Conservation (phyloP, 768 basidiomycete species). For the Agrocybe chaxingu region DNA sequence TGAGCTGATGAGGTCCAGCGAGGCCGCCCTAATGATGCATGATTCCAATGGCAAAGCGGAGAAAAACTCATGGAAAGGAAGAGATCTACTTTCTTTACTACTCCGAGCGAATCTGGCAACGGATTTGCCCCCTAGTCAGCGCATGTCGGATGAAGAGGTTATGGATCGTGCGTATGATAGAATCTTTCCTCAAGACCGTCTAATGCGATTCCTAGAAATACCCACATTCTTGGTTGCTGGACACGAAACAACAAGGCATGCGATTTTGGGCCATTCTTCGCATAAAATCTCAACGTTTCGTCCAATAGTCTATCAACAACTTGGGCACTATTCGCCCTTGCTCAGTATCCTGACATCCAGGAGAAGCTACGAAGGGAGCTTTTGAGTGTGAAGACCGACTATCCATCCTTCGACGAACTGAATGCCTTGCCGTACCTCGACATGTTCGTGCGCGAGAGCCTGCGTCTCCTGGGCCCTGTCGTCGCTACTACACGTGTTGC, state of each 20-base stretch:
- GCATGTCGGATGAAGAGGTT: constrained; percentile 62
- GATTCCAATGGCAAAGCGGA: constrained; percentile 26
- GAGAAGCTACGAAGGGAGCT: constrained; percentile 58
- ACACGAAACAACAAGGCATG: constrained; percentile 53
- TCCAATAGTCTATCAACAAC: constrained; percentile 37
- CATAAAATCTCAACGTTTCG: background rate
- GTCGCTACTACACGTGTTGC: constrained; percentile 39
- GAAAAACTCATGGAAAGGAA: constrained; percentile 28
- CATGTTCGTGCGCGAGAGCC: constrained; percentile 54
- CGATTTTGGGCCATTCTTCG: background rate
- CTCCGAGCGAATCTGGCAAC: constrained; percentile 63
- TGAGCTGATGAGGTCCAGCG: constrained; percentile 48
- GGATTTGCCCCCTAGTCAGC: constrained; percentile 52
- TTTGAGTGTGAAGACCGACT: constrained; percentile 45
- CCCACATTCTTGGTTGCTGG: constrained; percentile 61
- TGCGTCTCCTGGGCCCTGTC: constrained; percentile 56
- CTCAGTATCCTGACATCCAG: constrained; percentile 46
- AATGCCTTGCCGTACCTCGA: constrained; percentile 70
- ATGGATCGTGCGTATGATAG: constrained; percentile 38
- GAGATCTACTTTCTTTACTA: constrained; percentile 60
- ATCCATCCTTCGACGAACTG: constrained; percentile 68
- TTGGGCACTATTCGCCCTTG: constrained; percentile 60
- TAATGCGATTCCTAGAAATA: constrained; percentile 25
- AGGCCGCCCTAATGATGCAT: constrained; percentile 24
- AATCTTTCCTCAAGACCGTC: background rate